Conservation (phyloP, 2,329 filamentous ascomycete genomes). For the Zymoseptoria passerinii region DNA sequence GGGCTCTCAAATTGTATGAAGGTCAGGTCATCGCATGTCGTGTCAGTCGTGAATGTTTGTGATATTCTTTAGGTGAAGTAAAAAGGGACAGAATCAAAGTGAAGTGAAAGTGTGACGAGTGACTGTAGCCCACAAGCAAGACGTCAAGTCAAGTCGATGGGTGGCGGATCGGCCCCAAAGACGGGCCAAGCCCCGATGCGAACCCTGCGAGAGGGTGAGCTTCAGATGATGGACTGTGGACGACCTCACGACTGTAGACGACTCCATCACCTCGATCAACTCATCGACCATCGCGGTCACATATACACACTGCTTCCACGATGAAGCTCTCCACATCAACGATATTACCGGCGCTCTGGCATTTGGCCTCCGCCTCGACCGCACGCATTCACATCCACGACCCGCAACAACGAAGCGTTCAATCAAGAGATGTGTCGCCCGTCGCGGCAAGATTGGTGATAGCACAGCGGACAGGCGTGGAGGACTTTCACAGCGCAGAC, state of each 20-base stretch:
- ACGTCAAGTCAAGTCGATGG: conserved; percentile 1
- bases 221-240: neutral
- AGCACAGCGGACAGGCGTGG: conserved; percentile 43
- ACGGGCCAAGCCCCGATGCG: too few relatives aligned
- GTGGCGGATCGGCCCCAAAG: neutral
- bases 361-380: conserved; percentile 21
- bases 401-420: conserved; percentile 16
- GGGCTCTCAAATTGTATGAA: neutral
- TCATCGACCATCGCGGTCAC: neutral
- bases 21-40: neutral
- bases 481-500: conserved; percentile 40
- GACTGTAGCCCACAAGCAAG: conserved; percentile 1
- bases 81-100: neutral
- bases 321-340: conserved; percentile 39
- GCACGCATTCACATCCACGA: conserved; percentile 34
- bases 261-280: conserved; percentile 4
- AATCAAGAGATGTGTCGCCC: conserved; percentile 17
- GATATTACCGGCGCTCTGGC: conserved; percentile 33
- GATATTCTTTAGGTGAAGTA: neutral
- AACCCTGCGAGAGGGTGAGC: neutral
- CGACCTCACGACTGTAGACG: neutral
- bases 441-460: conserved; percentile 43
- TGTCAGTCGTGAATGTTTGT: neutral
- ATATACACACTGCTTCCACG: conserved; percentile 19
- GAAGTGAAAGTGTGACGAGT: neutral